A percentile compares a stretch with the other conserved stretches of the same genome.
Evolutionary conservation across 192 early-diverging fungal species (phyloP).

Genomic region (Funneliformis geosporum): DNA sequence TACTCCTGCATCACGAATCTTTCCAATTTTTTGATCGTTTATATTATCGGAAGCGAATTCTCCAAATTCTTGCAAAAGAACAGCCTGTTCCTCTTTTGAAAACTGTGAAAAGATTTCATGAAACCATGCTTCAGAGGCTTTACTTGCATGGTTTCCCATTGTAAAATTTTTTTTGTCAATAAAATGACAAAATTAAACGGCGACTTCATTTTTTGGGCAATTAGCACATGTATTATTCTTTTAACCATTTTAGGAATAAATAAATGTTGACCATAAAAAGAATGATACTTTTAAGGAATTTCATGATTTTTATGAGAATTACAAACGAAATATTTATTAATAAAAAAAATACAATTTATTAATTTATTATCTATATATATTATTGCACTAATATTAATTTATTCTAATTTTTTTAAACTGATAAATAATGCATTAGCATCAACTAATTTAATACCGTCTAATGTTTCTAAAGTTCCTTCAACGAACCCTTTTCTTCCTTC

Average conservation of each 20-base stretch:
- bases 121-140: not conserved
- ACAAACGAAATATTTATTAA: too few species aligned
- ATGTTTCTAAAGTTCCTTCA: slow-evolving; percentile 61
- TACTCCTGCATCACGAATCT: not conserved
- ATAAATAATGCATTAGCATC: slow-evolving; percentile 72
- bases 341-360: too few species aligned
- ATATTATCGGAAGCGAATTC: not conserved
- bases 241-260: too few species aligned
- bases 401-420: slow-evolving; percentile 48
- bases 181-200: too few species aligned
- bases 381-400: not conserved
- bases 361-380: too few species aligned
- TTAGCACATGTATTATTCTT: too few species aligned
- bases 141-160: slow-evolving; percentile 17
- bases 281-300: too few species aligned
- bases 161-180: not conserved
- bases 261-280: too few species aligned
- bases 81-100: slow-evolving; percentile 3
- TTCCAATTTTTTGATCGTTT: not conserved
- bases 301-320: too few species aligned
- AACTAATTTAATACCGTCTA: slow-evolving; percentile 41
- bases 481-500: slow-evolving; percentile 74
- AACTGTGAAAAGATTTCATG: slow-evolving; percentile 11
- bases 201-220: too few species aligned
- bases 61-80: not conserved